These are phyloP conservation scores for Neurospora africana DNA, from an alignment of 495 filamentous ascomycete genomes.

Conservation along the genomic window DNA sequence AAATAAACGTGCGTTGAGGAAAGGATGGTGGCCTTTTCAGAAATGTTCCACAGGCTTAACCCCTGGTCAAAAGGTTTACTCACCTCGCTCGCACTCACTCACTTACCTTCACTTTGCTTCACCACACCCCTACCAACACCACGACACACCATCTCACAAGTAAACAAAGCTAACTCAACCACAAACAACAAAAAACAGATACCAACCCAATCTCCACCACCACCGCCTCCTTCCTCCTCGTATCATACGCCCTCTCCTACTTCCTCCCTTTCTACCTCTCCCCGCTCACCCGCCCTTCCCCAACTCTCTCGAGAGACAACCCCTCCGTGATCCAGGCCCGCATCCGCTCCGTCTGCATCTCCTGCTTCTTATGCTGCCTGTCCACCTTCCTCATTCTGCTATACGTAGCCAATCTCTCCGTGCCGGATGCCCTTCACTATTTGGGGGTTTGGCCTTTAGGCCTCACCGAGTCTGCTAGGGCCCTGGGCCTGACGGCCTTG, in stretches of 20 bases:
- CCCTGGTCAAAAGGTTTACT: conserved; percentile 19
- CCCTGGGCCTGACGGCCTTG: conserved; percentile 57
- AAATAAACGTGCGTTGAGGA: background rate
- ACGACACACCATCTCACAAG: background rate
- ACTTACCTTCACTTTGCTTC: background rate
- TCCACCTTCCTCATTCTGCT: conserved; percentile 52
- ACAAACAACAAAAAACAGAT: background rate
- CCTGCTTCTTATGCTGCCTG: conserved; percentile 50
- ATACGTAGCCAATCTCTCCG: conserved; percentile 17
- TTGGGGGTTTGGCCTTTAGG: conserved; percentile 69
- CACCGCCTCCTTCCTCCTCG: conserved; percentile 29
- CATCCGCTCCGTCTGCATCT: conserved; percentile 64
- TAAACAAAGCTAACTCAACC: background rate
- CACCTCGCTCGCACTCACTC: background rate
- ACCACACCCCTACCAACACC: background rate
- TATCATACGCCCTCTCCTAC: conserved; percentile 73
- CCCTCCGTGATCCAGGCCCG: conserved; percentile 83
- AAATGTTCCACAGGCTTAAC: conserved; percentile 15
- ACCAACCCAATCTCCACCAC: conserved; percentile 10
- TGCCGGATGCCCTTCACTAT: conserved; percentile 46
- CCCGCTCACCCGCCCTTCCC: conserved; percentile 64
- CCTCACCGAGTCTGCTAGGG: conserved; percentile 46
- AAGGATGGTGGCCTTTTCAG: conserved; percentile 16
- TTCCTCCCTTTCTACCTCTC: conserved; percentile 88
- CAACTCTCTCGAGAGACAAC: conserved; percentile 73